Conservation (phyloP, 352 stramenopile genomes). For the Plasmopara halstedii region DNA sequence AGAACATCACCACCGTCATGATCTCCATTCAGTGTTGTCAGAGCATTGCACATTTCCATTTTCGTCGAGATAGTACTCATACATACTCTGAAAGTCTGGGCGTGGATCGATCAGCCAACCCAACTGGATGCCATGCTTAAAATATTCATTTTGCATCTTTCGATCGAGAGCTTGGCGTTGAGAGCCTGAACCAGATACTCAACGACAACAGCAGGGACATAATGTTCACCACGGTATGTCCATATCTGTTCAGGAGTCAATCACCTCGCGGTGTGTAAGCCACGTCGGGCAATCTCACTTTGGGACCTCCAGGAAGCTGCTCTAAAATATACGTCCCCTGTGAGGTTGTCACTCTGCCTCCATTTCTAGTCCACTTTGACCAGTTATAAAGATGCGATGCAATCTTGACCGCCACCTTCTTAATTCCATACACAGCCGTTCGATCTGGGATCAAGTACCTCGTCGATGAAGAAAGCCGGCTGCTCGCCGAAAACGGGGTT, state of each 20-base stretch:
- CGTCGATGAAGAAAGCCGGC: slow-evolving; percentile 16
- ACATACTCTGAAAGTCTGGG: slow-evolving; percentile 5
- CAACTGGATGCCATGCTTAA: slow-evolving; percentile 6
- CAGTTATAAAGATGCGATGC: background rate
- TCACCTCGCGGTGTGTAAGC: background rate
- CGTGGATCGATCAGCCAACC: slow-evolving; percentile 7
- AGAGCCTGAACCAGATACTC: slow-evolving; percentile 1
- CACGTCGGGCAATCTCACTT: slow-evolving; percentile 4
- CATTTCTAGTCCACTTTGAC: background rate
- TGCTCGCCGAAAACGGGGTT: slow-evolving; percentile 18
- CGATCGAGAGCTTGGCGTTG: slow-evolving; percentile 2
- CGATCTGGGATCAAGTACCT: slow-evolving; percentile 10
- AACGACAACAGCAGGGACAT: slow-evolving; percentile 4
- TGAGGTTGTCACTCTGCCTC: slow-evolving; percentile 5
- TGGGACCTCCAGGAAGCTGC: no score
- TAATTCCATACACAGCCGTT: slow-evolving; percentile 9
- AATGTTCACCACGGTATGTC: slow-evolving; percentile 17
- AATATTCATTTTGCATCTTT: slow-evolving; percentile 9
- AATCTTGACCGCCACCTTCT: slow-evolving; percentile 4
- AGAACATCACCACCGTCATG: slow-evolving; percentile 10
- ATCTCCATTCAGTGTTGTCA: slow-evolving; percentile 2
- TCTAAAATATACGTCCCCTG: slow-evolving; percentile 5
- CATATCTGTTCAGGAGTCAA: background rate
- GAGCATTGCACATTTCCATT: slow-evolving; percentile 6
- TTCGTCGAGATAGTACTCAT: slow-evolving; percentile 14